Base-by-base conservation (phyloP, 768 basidiomycete species). In the Rhizopogon vulgaris region DNA sequence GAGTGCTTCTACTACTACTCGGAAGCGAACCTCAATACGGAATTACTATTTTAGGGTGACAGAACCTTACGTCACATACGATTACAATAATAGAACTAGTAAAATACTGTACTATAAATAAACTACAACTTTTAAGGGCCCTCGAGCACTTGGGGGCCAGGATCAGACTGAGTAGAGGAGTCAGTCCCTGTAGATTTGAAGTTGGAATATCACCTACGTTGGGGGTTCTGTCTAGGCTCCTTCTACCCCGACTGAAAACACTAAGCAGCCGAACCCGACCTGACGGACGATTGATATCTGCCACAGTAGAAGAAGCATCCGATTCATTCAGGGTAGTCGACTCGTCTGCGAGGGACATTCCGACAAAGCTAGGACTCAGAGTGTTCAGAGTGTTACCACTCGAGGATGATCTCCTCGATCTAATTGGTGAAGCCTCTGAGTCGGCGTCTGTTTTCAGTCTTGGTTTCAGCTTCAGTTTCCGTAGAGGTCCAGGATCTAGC, bases 331-430 rank as follows among this genome's bases (percentile, higher is more conserved):
- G 54, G 15, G 60, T 32, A 53, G 77, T 77, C 0, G 77, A 73
- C 58, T 78, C 79, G 41, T 70, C 64, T 17, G 69, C 70, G 17
- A 77, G 51, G 17, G 69, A 61, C 49, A 65, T 56, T 14, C 68
- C 63, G 5, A 66, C 67, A 37, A 71, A 52, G 18, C 34, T 53
- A 38, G 49, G 22, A 38, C 24, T 10, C 22, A 22, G 3, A 22
- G 22, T 22, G 22, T 22, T 32, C 2, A 56, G 48, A 41, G 22
- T 18, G 36, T 43, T 40, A 6, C 56, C 53, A 32, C 56, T 61
- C 10, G 68, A 63, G n/a, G 56, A 64, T 10, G 57, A 64, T 41
- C 53, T 63, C 39, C 62, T 60, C 11, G 42, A 37, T 18, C 39
- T 22, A 25, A 36, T 38, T 9, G 51, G 54, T 36, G 40, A 55